Evolutionary conservation across 2,329 filamentous ascomycete genomes (phyloP).

Genomic region (Botrytis porri): DNA sequence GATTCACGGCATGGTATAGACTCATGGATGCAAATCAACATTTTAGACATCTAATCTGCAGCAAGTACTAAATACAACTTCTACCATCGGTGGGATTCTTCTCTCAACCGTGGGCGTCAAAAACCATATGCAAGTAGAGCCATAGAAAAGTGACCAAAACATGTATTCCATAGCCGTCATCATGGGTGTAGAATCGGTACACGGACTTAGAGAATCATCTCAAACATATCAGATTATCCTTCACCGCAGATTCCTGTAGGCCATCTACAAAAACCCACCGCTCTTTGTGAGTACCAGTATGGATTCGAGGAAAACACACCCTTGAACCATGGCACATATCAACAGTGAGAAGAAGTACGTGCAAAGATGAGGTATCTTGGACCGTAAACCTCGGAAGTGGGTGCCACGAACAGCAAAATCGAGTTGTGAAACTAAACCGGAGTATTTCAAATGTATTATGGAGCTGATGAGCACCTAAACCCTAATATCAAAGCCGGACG

Average conservation of each 20-base stretch:
- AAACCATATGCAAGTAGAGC: not conserved
- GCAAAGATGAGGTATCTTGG: not conserved
- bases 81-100: not conserved
- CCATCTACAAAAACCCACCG: not conserved
- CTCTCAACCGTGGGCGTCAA: not conserved
- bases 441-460: not conserved
- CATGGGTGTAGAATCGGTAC: not conserved
- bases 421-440: rapidly evolving
- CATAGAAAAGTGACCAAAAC: not conserved
- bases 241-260: not conserved
- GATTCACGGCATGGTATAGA: not conserved
- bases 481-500: too few relatives aligned
- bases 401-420: not conserved
- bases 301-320: not conserved
- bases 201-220: not conserved
- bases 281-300: not conserved
- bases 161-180: not conserved
- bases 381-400: not conserved
- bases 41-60: not conserved
- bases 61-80: not conserved
- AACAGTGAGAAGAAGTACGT: not conserved
- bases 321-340: not conserved
- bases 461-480: not conserved
- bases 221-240: not conserved
- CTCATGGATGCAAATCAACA: rapidly evolving